Conservation (phyloP, 331 rosid genomes). For the Malus hybrid region DNA sequence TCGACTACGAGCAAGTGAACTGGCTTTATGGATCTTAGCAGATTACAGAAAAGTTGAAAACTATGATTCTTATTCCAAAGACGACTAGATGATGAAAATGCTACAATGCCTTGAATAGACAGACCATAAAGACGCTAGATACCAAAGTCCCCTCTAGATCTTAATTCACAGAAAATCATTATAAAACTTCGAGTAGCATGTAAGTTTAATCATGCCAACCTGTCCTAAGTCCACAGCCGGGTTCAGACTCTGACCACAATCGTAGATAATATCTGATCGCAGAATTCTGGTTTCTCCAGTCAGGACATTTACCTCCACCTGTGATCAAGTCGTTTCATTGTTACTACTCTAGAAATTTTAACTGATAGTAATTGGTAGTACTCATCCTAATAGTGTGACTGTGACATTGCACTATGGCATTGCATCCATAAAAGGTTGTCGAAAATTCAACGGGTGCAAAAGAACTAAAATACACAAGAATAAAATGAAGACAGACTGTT, state of each 20-base stretch:
- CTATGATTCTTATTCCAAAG: neutral
- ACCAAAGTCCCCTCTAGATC: neutral
- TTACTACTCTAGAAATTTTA: neutral
- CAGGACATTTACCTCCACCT: slow-evolving; percentile 85
- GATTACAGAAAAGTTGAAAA: neutral
- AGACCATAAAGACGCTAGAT: neutral
- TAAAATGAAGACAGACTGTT: neutral
- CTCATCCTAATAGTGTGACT: neutral
- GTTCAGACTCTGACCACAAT: slow-evolving; percentile 94
- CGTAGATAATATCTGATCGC: slow-evolving; percentile 74
- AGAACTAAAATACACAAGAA: neutral
- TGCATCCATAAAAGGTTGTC: neutral
- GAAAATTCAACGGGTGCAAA: neutral
- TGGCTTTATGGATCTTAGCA: neutral
- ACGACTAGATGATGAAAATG: neutral
- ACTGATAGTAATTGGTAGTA: neutral
- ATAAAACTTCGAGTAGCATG: neutral
- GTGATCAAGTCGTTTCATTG: slow-evolving; percentile 10
- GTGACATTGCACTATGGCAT: slow-evolving; percentile 1
- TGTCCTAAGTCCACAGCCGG: slow-evolving; percentile 98
- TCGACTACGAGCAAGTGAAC: neutral
- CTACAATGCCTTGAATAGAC: neutral
- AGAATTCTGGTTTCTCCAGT: slow-evolving; percentile 73
- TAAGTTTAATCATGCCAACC: slow-evolving; percentile 26
- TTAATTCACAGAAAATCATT: neutral